Conservation (phyloP, 1,139 yeast genomes). For the Eremothecium cymbalariae region DNA sequence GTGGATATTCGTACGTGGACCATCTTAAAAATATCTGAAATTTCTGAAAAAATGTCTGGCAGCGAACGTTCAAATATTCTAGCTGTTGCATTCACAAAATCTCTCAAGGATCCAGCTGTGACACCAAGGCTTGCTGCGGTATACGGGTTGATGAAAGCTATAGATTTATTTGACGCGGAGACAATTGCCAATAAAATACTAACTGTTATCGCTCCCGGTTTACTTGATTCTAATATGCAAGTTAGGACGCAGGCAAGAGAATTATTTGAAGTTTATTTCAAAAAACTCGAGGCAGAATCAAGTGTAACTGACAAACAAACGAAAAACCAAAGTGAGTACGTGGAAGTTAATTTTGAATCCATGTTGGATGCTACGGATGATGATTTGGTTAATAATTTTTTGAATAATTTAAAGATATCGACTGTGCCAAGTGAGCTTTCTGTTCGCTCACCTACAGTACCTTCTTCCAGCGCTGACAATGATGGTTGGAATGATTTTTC, state of each 20-base stretch:
- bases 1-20: slow-evolving; percentile 85
- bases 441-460: too few relatives aligned
- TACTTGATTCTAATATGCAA: slow-evolving; percentile 63
- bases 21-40: slow-evolving; percentile 61
- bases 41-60: slow-evolving; percentile 55
- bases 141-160: slow-evolving; percentile 58
- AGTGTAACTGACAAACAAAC: slow-evolving; percentile 43
- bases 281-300: slow-evolving; percentile 49
- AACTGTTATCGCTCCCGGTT: slow-evolving; percentile 76
- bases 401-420: slow-evolving; percentile 22
- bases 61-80: slow-evolving; percentile 53
- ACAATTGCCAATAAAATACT: slow-evolving; percentile 76
- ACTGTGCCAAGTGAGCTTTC: slow-evolving; percentile 13
- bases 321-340: slow-evolving; percentile 32
- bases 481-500: slow-evolving; percentile 16
- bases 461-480: slow-evolving; percentile 11
- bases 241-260: slow-evolving; percentile 67
- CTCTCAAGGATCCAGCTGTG: slow-evolving; percentile 70
- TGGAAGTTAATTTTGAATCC: slow-evolving; percentile 23
- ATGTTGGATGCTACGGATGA: slow-evolving; percentile 13
- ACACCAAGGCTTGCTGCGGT: slow-evolving; percentile 76
- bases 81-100: slow-evolving; percentile 79
- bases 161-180: slow-evolving; percentile 61
- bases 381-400: slow-evolving; percentile 22
- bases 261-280: slow-evolving; percentile 57